These are phyloP conservation scores for Quercus agrifolia DNA, from an alignment of 306 rosid species.

Conservation along the genomic window DNA sequence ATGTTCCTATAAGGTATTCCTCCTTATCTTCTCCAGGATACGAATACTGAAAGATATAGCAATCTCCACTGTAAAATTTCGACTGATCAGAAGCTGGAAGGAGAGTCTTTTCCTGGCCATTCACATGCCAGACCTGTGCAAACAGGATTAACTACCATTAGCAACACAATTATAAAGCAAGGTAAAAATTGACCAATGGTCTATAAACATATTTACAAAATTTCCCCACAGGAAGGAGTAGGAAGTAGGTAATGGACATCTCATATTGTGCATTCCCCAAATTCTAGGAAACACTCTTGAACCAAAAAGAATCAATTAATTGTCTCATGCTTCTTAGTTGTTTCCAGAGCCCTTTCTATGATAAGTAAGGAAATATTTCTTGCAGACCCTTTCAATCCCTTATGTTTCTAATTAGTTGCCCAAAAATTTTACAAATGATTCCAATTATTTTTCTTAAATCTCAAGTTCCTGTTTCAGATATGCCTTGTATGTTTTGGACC, in stretches of 20 bases:
- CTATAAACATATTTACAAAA: constrained; percentile 7
- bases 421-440: background rate
- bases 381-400: background rate
- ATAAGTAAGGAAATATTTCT: constrained; percentile 1
- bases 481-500: constrained; percentile 3
- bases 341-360: constrained; percentile 6
- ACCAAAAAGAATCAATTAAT: constrained; percentile 14
- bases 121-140: constrained; percentile 89
- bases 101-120: constrained; percentile 69
- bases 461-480: constrained; percentile 7
- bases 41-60: constrained; percentile 86
- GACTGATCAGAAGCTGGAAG: constrained; percentile 81
- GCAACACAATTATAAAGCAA: constrained; percentile 22
- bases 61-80: constrained; percentile 86
- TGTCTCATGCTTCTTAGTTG: background rate
- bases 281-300: constrained; percentile 10
- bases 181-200: constrained; percentile 4
- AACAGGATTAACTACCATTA: constrained; percentile 27
- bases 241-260: background rate
- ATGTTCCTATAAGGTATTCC: constrained; percentile 80
- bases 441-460: background rate
- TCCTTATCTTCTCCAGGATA: constrained; percentile 95
- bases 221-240: constrained; percentile 14
- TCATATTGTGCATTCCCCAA: constrained; percentile 13
- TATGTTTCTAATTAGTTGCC: background rate